Evolutionary conservation across 208 protist genomes (phyloP).

Genomic region (Blastocrithidia nonstop): DNA sequence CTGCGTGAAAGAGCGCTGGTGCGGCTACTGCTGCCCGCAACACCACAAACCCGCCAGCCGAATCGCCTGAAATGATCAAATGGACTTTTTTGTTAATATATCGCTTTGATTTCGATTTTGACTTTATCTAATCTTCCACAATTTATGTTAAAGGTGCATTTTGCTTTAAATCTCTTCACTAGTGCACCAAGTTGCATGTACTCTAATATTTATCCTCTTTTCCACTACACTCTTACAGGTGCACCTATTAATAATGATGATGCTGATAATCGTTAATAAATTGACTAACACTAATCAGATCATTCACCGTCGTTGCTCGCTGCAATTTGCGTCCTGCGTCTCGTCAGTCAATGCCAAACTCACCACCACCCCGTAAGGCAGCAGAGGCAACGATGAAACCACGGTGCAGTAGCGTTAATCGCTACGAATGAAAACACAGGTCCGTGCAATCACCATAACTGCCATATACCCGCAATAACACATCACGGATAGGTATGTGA

Average conservation of each 20-base stretch:
- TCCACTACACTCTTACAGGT: no score
- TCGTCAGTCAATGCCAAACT: constrained; percentile 63
- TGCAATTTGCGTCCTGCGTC: constrained; percentile 34
- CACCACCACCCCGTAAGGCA: constrained; percentile 73
- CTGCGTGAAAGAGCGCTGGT: constrained; percentile 32
- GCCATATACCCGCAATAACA: constrained; percentile 62
- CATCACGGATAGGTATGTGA: constrained; percentile 6
- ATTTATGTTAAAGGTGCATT: no score
- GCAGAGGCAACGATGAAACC: constrained; percentile 65
- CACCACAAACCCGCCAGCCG: constrained; percentile 77
- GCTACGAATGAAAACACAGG: constrained; percentile 25
- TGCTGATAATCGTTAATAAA: constrained; percentile 60
- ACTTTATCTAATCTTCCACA: no score
- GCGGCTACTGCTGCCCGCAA: constrained; percentile 38
- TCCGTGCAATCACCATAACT: constrained; percentile 57
- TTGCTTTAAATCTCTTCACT: no score
- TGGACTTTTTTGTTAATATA: no score
- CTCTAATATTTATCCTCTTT: no score
- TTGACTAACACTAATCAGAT: constrained; percentile 50
- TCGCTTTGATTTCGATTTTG: no score
- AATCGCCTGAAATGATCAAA: constrained; percentile 43
- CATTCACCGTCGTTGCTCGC: constrained; percentile 60
- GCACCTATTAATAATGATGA: no score
- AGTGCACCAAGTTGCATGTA: constrained; percentile 13
- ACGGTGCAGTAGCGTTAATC: constrained; percentile 52